phyloP scores from a whole-genome alignment of 164 flowering plant species.

The Euptelea pleiosperma region DNA sequence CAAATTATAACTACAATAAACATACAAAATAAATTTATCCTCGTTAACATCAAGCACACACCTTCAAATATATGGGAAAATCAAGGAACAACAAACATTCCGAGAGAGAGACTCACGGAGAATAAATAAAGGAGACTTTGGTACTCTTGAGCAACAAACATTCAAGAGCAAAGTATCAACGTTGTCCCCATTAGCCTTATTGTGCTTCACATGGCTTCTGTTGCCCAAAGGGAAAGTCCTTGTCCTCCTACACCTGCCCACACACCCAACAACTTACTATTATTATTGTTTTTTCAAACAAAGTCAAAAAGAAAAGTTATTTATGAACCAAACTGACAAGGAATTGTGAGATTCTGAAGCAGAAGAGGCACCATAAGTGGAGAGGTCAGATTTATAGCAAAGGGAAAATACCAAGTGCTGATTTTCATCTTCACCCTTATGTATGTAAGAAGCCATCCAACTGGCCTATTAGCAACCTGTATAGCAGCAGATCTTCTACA shows the following conservation, averaged over 20 bases:
- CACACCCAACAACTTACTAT: no score
- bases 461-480: slow-evolving; percentile 52
- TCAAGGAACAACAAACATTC: no score
- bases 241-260: no score
- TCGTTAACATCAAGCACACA: no score
- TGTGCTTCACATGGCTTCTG: slow-evolving; percentile 70
- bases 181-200: slow-evolving; percentile 70
- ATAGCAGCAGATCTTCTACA: slow-evolving; percentile 43
- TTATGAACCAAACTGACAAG: background rate
- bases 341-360: background rate
- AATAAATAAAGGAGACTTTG: no score
- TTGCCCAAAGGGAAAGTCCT: slow-evolving; percentile 72
- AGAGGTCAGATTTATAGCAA: background rate
- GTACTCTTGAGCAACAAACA: no score
- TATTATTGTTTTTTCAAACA: no score
- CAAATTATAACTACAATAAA: no score
- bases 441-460: slow-evolving; percentile 94
- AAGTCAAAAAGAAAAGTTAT: background rate
- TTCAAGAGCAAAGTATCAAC: slow-evolving; percentile 73
- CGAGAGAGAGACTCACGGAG: no score
- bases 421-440: slow-evolving; percentile 92
- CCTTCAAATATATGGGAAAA: no score
- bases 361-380: background rate
- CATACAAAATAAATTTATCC: no score
- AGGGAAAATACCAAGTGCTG: slow-evolving; percentile 6